Evolutionary conservation across 305 asterid genomes (phyloP).

Genomic region (Nicotiana rustica): DNA sequence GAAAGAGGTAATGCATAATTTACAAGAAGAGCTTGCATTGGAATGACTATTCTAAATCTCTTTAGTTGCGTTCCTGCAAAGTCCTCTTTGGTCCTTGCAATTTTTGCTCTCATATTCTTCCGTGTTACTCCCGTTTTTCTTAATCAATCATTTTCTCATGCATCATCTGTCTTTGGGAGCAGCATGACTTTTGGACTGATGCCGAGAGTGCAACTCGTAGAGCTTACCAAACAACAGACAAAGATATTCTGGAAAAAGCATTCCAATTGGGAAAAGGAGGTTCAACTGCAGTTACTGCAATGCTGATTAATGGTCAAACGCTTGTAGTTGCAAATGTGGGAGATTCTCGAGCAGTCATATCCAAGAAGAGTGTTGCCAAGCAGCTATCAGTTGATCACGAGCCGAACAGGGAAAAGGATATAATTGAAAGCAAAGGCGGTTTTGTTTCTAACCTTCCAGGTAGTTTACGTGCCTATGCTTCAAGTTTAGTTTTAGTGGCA

Average conservation of each 20-base stretch:
- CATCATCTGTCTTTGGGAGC: conserved; percentile 35
- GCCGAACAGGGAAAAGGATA: conserved; percentile 72
- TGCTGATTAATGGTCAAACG: conserved; percentile 71
- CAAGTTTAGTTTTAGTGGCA: background rate
- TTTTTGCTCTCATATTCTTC: background rate
- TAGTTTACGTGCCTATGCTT: conserved; percentile 30
- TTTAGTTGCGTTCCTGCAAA: background rate
- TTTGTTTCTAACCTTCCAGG: conserved; percentile 93
- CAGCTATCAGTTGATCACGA: conserved; percentile 92
- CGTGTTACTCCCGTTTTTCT: background rate
- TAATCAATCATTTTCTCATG: background rate
- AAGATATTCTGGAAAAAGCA: conserved; percentile 72
- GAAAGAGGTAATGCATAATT: conserved; percentile 57
- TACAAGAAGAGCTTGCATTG: background rate
- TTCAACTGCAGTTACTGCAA: conserved; percentile 92
- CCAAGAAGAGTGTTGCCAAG: conserved; percentile 68
- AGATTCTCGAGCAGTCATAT: conserved; percentile 83
- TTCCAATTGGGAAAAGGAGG: conserved; percentile 80
- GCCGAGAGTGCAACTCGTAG: conserved; percentile 61
- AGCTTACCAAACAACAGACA: conserved; percentile 77
- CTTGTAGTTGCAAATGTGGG: conserved; percentile 92
- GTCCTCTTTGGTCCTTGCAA: background rate
- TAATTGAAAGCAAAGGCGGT: conserved; percentile 92
- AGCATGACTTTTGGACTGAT: conserved; percentile 81
- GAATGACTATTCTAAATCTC: background rate